A percentile compares a stretch with the other conserved stretches of the same genome.
Conservation (phyloP, 371 early-diverging fungal genomes). For the Mortierella sp. region DNA sequence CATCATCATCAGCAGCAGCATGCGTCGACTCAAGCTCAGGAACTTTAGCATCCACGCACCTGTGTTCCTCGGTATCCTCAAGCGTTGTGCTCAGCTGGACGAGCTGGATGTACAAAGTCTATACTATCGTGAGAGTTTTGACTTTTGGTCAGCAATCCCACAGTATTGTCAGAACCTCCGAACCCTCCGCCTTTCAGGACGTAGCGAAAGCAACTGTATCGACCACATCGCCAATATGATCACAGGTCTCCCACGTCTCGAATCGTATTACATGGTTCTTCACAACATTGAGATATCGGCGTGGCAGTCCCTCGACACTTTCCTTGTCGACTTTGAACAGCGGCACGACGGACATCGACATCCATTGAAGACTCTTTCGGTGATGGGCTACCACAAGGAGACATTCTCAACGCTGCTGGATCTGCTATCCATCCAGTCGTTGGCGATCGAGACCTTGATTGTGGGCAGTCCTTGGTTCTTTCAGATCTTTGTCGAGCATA, state of each 20-base stretch:
- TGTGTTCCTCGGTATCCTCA: not conserved
- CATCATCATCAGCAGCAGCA: not conserved
- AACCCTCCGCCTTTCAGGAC: not conserved
- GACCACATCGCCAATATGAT: not conserved
- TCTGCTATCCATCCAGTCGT: not conserved
- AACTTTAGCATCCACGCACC: not conserved
- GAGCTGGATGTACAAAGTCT: not conserved
- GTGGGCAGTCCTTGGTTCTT: conserved; percentile 4
- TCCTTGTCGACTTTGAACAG: not conserved
- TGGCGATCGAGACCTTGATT: not conserved
- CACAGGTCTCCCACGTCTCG: not conserved
- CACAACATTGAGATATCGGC: not conserved
- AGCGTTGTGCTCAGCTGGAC: not conserved
- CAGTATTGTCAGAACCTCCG: not conserved
- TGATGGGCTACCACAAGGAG: not conserved
- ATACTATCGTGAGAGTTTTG: not conserved
- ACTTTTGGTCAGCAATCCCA: not conserved
- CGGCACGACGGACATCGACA: not conserved
- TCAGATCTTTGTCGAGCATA: not conserved
- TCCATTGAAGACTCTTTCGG: not conserved
- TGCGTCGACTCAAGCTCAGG: not conserved
- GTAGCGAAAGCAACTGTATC: not conserved
- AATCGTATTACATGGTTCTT: not conserved
- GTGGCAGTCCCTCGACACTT: not conserved
- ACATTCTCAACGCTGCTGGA: not conserved